Base-by-base conservation (phyloP, 495 filamentous ascomycete genomes). In the Penicillium manginii region DNA sequence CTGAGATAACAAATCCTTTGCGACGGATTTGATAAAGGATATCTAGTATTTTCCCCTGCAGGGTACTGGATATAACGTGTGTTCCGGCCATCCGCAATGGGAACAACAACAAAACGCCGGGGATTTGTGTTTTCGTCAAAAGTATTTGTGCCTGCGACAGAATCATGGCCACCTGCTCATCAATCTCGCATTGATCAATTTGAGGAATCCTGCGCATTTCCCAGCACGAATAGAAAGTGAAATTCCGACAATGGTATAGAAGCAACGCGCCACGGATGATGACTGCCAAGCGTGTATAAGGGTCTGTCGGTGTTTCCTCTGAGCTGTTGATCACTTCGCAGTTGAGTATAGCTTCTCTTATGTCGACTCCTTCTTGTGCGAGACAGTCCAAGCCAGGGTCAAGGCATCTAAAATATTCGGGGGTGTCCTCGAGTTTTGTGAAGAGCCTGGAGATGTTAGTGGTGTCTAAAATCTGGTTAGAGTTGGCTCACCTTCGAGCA, bases 171-270 rank as follows among this genome's bases (percentile, higher is more conserved):
- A 37, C 35, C 12, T 37, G 12, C 35, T 5, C 9, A n/a, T 37
- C 15, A n/a, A 37, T 37, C 35, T 37, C 35, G 14, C 15, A 1
- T n/a, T 37, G 35, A 15, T 37, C 12, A 47, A 55, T 26, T 40
- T 48, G 53, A 26, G 53, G 53, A n/a, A 39, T 55, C 33, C 2
- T 22, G 14, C 43, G 42, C 19, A 40, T 55, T 40, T 46, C 46
- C 53, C 53, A 55, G 42, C 53, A 55, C 23, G 53, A 35, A 55
- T 55, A 22, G 18, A 47, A 55, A 23, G 40, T 47, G 14, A 55
- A 55, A 35, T 55, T 55, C 26, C 23, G 7, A 40, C 53, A 55
- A 37, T 55, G 53, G 33, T 48, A 55, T 48, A 55, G 33, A 55
- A 55, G 40, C 32, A 55, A 40, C 21, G 53, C 53, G 26, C 29